Base-by-base conservation (phyloP, 2,329 filamentous ascomycete genomes). In the Decorospora gaudefroyi region DNA sequence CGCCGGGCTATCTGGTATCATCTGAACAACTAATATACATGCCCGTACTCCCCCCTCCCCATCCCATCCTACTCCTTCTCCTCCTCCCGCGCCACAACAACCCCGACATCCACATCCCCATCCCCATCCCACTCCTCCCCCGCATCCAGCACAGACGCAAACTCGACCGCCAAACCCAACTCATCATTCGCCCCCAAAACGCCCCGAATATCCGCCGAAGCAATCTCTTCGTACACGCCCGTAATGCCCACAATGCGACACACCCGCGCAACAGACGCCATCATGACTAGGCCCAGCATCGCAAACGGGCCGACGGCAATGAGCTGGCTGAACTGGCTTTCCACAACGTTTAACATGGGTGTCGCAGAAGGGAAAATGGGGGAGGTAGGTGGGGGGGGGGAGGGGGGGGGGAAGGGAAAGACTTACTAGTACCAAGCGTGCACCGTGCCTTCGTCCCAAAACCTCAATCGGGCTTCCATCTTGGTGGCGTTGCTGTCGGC, bases 251-350 rank as follows among this genome's bases (percentile, higher is more conserved):
- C 55, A 25, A 75, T 62, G 10, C 62, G 57, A 50, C 72, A 73
- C 1, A 73, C 62, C 31, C 74, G 62, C 3, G 70, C 71, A 27
- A 75, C 61, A 8, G 59, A 59, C 1, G 70, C 73, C 60, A 76
- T 61, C 49, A 78, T 61, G 8, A 73, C 70, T 2, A 77, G 50
- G 6, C 75, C 75, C 4, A 78, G 52, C 36, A 73, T 69, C 11
- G 72, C 68, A 46, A 78, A 78, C 11, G 74, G 66, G 13, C 69
- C 70, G 36, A 75, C 73, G 0, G 73, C 72, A 1, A 75, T 61
- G 3, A 77, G 46, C 51, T 77, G 74, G 4, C 70, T 69, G 51
- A 77, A 78, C 58, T 70, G 53, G 44, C 69, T 65, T 41, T 21
- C n/a, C n/a, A n/a, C n/a, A n/a, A n/a, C n/a, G n/a, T n/a, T n/a